Percentiles rank a stretch among this genome's conserved stretches.
These are phyloP conservation scores for Blastocystis sp. DNA, from an alignment of 352 stramenopile species.

Conservation along the genomic window DNA sequence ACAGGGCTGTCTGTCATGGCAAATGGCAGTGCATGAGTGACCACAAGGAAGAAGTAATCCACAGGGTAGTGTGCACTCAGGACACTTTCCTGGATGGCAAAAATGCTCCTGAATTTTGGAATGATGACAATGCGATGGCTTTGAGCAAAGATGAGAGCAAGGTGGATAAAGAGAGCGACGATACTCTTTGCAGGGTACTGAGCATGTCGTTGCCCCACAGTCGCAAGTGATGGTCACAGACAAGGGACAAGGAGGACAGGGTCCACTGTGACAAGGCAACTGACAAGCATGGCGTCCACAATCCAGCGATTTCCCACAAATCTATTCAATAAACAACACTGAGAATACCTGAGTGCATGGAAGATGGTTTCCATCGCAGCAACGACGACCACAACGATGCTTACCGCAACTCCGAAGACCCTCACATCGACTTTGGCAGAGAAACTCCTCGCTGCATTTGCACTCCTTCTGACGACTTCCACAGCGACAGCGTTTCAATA, in stretches of 20 bases:
- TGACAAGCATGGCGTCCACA: conserved; percentile 37
- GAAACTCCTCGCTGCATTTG: not conserved
- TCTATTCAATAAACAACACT: not conserved
- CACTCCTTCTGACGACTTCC: not conserved
- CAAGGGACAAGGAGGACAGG: conserved; percentile 20
- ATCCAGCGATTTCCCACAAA: conserved; percentile 30
- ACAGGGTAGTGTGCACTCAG: not conserved
- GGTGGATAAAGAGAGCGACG: conserved; percentile 1
- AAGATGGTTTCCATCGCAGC: conserved; percentile 30
- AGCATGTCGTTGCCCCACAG: not conserved
- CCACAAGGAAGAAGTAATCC: not conserved
- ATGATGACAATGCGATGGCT: conserved; percentile 42
- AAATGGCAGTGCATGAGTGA: conserved; percentile 1
- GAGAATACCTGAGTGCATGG: not conserved
- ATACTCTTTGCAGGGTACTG: conserved; percentile 13
- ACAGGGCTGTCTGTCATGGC: conserved; percentile 10
- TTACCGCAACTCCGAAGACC: not conserved
- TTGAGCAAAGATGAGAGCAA: conserved; percentile 8
- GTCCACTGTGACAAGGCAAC: conserved; percentile 36
- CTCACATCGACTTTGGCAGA: not conserved
- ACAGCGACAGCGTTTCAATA: conserved; percentile 34
- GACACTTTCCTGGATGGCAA: conserved; percentile 18
- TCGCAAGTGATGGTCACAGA: conserved; percentile 4
- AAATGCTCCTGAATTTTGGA: conserved; percentile 24
- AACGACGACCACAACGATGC: conserved; percentile 22